These are phyloP conservation scores for Globisporangium carolinianum DNA, from an alignment of 352 stramenopile genomes.

Conservation along the genomic window DNA sequence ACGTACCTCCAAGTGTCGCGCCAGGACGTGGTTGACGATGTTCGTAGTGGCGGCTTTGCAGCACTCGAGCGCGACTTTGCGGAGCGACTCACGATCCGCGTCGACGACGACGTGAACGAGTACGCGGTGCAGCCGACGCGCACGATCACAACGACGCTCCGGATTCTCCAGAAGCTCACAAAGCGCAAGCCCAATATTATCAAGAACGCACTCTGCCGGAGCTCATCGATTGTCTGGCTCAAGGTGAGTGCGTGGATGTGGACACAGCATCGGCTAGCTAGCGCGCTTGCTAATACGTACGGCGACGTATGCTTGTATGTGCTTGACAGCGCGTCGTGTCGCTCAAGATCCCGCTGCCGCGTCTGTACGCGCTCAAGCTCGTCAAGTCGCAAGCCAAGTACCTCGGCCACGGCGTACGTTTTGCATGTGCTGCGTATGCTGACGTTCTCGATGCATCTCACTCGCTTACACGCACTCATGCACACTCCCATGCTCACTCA, in stretches of 20 bases:
- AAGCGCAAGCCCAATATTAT: constrained; percentile 84
- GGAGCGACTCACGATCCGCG: constrained; percentile 47
- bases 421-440: background rate
- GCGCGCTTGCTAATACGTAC: too few species aligned
- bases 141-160: constrained; percentile 70
- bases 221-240: constrained; percentile 73
- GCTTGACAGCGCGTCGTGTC: constrained; percentile 51
- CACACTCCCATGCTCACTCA: too few species aligned
- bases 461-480: too few species aligned
- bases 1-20: constrained; percentile 72
- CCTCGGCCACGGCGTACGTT: constrained; percentile 59
- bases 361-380: constrained; percentile 75
- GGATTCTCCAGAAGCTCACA: constrained; percentile 77
- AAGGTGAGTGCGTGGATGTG: constrained; percentile 28
- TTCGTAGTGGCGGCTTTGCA: constrained; percentile 49
- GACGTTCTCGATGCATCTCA: too few species aligned
- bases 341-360: constrained; percentile 50
- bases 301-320: too few species aligned
- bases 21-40: constrained; percentile 36
- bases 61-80: constrained; percentile 45
- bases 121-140: constrained; percentile 58
- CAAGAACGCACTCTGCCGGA: constrained; percentile 68
- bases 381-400: constrained; percentile 84
- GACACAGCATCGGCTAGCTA: too few species aligned
- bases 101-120: constrained; percentile 67